Evolutionary conservation across 2,329 filamentous ascomycete genomes (phyloP), one percentile per base, ranked within the genome.

Genomic region (Cercospora beticola): DNA sequence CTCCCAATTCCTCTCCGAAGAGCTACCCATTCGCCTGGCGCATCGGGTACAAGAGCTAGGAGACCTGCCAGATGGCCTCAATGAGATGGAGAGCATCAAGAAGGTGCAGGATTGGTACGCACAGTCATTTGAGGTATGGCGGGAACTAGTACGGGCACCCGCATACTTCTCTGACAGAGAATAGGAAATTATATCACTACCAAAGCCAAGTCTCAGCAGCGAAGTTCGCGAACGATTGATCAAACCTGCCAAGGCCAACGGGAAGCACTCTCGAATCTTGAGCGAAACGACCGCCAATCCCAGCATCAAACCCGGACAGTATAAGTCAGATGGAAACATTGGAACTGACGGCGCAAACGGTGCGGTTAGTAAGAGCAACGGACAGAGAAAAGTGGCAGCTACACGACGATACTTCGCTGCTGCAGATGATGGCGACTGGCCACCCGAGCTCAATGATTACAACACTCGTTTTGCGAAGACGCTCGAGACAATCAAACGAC

Each of bases 71-170:
- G 95, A 99, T 86, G 95, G 95, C 66, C 87, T 99, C 70, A 97
- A 93, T 79, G 94, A 98, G 74, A 98, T 99, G 95, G 92, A 94
- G 46, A 98, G 95, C 10, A 97, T 99, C 74, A 90, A 90, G 80
- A 93, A 90, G 77, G 95, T 99, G 74, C 91, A 94, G 80, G 94
- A 98, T 78, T 99, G 95, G 95, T 99, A 99, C 81, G 95, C 94
- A 72, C 95, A 99, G 83, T 99, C 95, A 62, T 99, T 99, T 78
- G 95, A 99, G 89, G 94, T 97, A 49, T 49, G 46, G 46, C 46
- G 14, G 46, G n/a, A 23, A 49, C 36, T 2, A 49, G 18, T 23
- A 10, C 46, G 87, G 75, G 87, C 79, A 58, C 43, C 66, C 60
- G 23, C 33, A n/a, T 7, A 18, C 46, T 36, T 49, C n/a, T 31